These are phyloP conservation scores for Camellia oleifera DNA, from an alignment of 179 eudicot genomes.

Conservation along the genomic window DNA sequence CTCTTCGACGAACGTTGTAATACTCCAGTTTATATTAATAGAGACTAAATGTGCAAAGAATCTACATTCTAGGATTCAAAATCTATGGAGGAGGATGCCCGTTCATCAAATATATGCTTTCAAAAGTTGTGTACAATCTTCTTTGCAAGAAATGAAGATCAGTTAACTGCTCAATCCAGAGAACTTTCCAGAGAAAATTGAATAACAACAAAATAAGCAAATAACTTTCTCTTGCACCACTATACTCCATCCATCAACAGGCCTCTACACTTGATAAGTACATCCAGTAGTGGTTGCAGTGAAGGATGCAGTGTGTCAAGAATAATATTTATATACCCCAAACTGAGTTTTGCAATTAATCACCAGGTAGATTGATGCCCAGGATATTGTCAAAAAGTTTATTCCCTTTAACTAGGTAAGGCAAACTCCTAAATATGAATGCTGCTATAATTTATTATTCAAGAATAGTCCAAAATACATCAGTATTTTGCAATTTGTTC, in stretches of 20 bases:
- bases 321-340: too few species aligned
- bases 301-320: too few species aligned
- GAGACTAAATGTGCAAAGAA: not conserved
- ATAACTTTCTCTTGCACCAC: too few species aligned
- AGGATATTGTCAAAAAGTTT: too few species aligned
- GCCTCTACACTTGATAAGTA: not conserved
- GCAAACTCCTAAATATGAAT: not conserved
- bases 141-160: not conserved
- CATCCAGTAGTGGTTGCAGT: not conserved
- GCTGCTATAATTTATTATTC: not conserved
- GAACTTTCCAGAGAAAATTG: not conserved
- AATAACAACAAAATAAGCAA: not conserved
- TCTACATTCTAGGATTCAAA: not conserved
- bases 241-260: not conserved
- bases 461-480: not conserved
- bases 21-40: not conserved
- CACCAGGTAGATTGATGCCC: not conserved
- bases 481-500: slow-evolving; percentile 4
- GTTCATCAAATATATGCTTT: not conserved
- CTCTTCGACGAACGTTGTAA: not conserved
- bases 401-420: not conserved
- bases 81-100: not conserved
- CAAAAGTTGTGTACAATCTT: not conserved
- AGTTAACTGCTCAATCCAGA: slow-evolving; percentile 8
- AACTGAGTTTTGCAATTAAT: not conserved